Evolutionary conservation across 2,329 filamentous ascomycete genomes (phyloP).

Genomic region (Hymenoscyphus salicellus): DNA sequence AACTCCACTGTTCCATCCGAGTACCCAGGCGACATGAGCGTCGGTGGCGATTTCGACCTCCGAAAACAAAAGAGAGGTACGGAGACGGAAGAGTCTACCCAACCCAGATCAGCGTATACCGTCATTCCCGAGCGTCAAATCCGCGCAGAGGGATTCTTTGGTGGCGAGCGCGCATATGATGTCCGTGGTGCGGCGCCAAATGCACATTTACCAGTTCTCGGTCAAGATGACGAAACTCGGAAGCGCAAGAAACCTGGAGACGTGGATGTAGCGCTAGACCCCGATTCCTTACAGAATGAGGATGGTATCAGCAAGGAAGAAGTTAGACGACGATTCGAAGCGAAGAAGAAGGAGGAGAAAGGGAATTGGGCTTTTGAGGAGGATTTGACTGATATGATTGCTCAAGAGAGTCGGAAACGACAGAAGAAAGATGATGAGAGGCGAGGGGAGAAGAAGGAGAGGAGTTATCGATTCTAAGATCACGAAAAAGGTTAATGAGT

Average conservation of each 20-base stretch:
- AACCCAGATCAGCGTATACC: slow-evolving; percentile 78
- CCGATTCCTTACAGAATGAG: slow-evolving; percentile 70
- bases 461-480: slow-evolving; percentile 32
- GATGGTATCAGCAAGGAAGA: slow-evolving; percentile 84
- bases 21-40: slow-evolving; percentile 69
- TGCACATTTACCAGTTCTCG: slow-evolving; percentile 67
- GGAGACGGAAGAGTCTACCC: slow-evolving; percentile 77
- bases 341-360: slow-evolving; percentile 60
- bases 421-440: slow-evolving; percentile 84
- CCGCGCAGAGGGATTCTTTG: slow-evolving; percentile 88
- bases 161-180: slow-evolving; percentile 90
- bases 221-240: slow-evolving; percentile 70
- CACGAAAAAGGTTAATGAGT: background rate
- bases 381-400: slow-evolving; percentile 93
- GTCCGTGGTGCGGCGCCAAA: slow-evolving; percentile 57
- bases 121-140: slow-evolving; percentile 87
- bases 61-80: slow-evolving; percentile 81
- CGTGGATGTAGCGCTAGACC: slow-evolving; percentile 86
- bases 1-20: slow-evolving; percentile 79
- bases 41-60: slow-evolving; percentile 84
- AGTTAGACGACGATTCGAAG: slow-evolving; percentile 75
- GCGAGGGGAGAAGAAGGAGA: slow-evolving; percentile 54
- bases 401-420: slow-evolving; percentile 84
- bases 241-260: slow-evolving; percentile 97
- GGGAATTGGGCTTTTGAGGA: slow-evolving; percentile 70